These are phyloP conservation scores for Tuber brumale DNA, from an alignment of 495 filamentous ascomycete genomes.

Conservation along the genomic window DNA sequence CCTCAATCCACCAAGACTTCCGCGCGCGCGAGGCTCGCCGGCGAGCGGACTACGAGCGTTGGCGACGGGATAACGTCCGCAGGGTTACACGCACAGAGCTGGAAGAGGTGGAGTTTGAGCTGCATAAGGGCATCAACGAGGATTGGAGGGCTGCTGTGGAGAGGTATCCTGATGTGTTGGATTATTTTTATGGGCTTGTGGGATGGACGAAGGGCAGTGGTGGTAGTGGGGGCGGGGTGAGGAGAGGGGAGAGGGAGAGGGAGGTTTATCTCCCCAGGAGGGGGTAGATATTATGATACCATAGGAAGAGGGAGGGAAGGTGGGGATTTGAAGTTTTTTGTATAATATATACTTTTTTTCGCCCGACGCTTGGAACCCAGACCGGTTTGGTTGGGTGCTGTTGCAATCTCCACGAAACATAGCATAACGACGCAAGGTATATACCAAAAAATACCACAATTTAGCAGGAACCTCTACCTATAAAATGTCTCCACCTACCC, in stretches of 20 bases:
- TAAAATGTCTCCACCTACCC: background rate
- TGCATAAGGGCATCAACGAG: slow-evolving; percentile 64
- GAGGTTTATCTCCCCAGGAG: background rate
- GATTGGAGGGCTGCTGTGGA: slow-evolving; percentile 66
- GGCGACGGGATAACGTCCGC: slow-evolving; percentile 53
- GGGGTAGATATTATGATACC: background rate
- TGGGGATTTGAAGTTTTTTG: background rate
- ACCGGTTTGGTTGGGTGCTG: background rate
- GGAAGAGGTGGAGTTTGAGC: slow-evolving; percentile 51
- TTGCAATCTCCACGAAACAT: background rate
- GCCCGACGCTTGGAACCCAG: background rate
- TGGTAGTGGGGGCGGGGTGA: slow-evolving; percentile 5
- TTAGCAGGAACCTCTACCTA: background rate
- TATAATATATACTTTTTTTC: background rate
- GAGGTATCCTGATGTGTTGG: slow-evolving; percentile 64
- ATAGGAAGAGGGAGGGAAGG: background rate
- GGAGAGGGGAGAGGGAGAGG: slow-evolving; percentile 7
- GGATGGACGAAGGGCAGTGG: slow-evolving; percentile 15
- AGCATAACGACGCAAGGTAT: background rate
- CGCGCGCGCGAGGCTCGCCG: slow-evolving; percentile 54
- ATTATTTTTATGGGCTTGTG: slow-evolving; percentile 55
- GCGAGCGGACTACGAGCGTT: slow-evolving; percentile 52
- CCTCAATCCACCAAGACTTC: slow-evolving; percentile 65
- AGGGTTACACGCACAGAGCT: slow-evolving; percentile 56
- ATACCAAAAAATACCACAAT: background rate